phyloP scores from a whole-genome alignment of 768 basidiomycete genomes.

The Lentinula guzmanii region DNA sequence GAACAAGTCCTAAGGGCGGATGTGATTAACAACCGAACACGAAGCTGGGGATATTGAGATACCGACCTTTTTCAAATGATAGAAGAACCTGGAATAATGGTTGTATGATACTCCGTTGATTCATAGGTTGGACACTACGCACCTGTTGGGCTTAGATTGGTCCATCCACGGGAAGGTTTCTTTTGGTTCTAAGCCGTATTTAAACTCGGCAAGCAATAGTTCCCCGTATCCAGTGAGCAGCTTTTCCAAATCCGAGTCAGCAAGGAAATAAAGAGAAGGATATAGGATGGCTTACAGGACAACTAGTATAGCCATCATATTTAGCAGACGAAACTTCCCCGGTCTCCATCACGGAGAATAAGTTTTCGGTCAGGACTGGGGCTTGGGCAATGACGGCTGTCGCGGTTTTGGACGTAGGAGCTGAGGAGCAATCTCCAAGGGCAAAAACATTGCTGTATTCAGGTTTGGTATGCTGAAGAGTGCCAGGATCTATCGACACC shows the following conservation, averaged over 20 bases:
- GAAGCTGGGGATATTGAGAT: neutral
- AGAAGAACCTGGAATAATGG: slow-evolving; percentile 52
- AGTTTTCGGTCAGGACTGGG: slow-evolving; percentile 86
- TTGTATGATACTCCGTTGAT: slow-evolving; percentile 8
- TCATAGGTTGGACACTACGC: slow-evolving; percentile 13
- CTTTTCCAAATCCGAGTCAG: slow-evolving; percentile 25
- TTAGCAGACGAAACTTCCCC: slow-evolving; percentile 62
- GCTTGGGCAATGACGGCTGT: slow-evolving; percentile 91
- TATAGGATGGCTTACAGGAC: slow-evolving; percentile 52
- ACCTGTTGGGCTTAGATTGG: slow-evolving; percentile 75
- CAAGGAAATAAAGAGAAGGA: slow-evolving; percentile 1
- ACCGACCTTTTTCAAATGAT: slow-evolving; percentile 78
- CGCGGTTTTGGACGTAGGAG: slow-evolving; percentile 95
- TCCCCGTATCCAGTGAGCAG: slow-evolving; percentile 78
- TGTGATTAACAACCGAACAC: neutral
- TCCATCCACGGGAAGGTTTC: slow-evolving; percentile 79
- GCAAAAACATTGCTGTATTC: slow-evolving; percentile 80
- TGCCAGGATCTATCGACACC: slow-evolving; percentile 81
- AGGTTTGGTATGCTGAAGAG: slow-evolving; percentile 79
- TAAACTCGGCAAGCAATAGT: slow-evolving; percentile 89
- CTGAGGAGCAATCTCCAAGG: slow-evolving; percentile 85
- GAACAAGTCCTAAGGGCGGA: slow-evolving; percentile 45
- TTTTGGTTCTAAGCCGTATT: slow-evolving; percentile 83
- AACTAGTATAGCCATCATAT: slow-evolving; percentile 89
- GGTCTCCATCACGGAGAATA: slow-evolving; percentile 62